Evolutionary conservation across 108 stramenopile genomes (phyloP), one percentile per base, ranked within the genome.

Genomic region (Cyclostephanos invisitatus): DNA sequence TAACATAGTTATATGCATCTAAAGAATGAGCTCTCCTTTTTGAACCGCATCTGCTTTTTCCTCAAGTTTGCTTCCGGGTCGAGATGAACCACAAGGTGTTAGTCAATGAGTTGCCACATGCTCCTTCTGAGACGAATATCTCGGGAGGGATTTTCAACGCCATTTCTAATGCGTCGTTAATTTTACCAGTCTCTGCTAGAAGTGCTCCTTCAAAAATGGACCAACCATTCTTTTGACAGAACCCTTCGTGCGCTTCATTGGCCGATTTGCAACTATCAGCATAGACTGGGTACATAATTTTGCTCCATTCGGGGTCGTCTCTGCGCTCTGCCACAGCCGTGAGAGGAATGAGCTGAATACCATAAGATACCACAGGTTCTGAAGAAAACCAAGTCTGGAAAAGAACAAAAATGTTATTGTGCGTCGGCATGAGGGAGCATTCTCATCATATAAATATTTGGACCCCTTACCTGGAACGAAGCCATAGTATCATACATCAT

Each of bases 281-380:
- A 70, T 95, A 96, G 5, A 87, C 61, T 10, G 88, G 77, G 47
- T 96, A 93, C 44, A 97, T 85, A 50, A 89, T 63, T 22, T 88
- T 80, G 21, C 83, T 66, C 97, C 96, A 98, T 32, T 87, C 87
- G 8, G 81, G 60, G 51, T 87, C 82, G 68, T 96, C 96, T 53
- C 96, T 64, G 15, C 74, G 56, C 78, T 97, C 96, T 10, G 96
- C 80, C 35, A 92, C 86, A 5, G 91, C 85, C 9, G 95, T 98
- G 18, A 97, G 57, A 0, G 96, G 96, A 20, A 98, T 77, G 38
- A 98, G 84, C 66, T 97, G 94, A 56, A 96, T 95, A 15, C 94
- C 94, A 76, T 85, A 88, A 0, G 89, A 81, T 7, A 93, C 81
- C 48, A 89, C 89, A 36, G 78, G 71, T 47, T 80, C 57, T 50